Percentiles rank a stretch among this genome's conserved stretches.
phyloP scores from a whole-genome alignment of 1,284 basidiomycete genomes.

The Sporisorium graminicola region DNA sequence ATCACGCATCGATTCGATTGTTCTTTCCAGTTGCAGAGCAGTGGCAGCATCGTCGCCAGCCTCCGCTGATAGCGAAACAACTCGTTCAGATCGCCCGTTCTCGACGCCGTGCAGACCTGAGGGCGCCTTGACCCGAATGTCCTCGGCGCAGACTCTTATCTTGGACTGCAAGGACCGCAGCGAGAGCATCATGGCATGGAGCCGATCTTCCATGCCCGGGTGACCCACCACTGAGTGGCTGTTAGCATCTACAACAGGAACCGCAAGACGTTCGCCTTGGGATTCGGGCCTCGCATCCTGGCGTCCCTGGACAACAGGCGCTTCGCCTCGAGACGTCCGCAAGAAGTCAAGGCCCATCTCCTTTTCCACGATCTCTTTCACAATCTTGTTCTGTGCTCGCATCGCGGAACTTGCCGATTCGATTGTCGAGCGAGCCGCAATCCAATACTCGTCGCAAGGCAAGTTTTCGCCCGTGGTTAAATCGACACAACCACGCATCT shows the following conservation, averaged over 20 bases:
- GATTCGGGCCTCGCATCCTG: conserved; percentile 13
- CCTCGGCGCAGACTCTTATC: conserved; percentile 64
- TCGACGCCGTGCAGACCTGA: conserved; percentile 55
- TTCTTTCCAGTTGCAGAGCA: conserved; percentile 34
- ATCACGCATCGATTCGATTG: conserved; percentile 61
- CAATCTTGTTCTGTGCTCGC: conserved; percentile 2
- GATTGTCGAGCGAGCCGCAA: conserved; percentile 19
- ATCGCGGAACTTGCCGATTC: background rate
- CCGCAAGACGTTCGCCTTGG: conserved; percentile 9
- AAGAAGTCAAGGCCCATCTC: conserved; percentile 32
- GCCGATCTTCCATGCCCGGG: conserved; percentile 59
- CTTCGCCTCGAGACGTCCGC: background rate
- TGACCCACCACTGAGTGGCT: conserved; percentile 20
- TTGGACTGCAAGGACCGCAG: conserved; percentile 68
- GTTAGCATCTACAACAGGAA: conserved; percentile 4
- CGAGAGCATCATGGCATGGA: conserved; percentile 56
- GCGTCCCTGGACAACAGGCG: background rate
- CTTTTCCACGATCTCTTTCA: conserved; percentile 15
- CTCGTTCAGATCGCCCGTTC: background rate
- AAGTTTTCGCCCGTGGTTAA: conserved; percentile 20
- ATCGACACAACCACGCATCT: conserved; percentile 19
- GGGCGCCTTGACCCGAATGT: conserved; percentile 46
- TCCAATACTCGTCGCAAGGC: conserved; percentile 36
- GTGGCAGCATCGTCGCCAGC: conserved; percentile 12
- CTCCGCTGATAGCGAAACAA: background rate